phyloP scores from a whole-genome alignment of 148 eudicot genomes.

The Nyssa sinensis region DNA sequence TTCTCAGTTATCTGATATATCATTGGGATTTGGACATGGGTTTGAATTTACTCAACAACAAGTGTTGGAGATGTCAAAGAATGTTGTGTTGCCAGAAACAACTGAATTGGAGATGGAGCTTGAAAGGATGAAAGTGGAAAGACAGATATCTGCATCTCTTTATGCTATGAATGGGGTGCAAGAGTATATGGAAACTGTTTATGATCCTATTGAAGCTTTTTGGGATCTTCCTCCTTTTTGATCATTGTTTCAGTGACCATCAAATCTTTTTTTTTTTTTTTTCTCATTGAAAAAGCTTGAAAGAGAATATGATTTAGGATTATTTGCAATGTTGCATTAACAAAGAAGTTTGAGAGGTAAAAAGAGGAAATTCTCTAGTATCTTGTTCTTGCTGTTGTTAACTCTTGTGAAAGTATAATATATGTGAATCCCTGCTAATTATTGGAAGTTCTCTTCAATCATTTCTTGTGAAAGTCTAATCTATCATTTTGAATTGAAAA shows the following conservation, averaged over 20 bases:
- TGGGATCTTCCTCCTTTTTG: constrained; percentile 65
- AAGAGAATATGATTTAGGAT: background rate
- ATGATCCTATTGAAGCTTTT: constrained; percentile 47
- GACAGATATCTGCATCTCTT: constrained; percentile 44
- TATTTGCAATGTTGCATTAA: background rate
- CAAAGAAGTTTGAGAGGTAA: background rate
- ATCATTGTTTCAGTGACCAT: constrained; percentile 26
- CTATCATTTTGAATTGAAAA: background rate
- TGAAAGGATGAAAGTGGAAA: constrained; percentile 51
- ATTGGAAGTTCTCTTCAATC: background rate
- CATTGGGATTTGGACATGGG: constrained; percentile 24
- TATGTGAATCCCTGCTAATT: background rate
- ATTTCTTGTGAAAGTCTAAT: background rate
- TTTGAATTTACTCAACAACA: too few species aligned
- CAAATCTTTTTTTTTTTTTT: too few species aligned
- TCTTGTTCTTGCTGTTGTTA: background rate
- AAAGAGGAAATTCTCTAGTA: background rate
- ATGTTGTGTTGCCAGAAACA: constrained; percentile 20
- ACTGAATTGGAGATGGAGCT: too few species aligned
- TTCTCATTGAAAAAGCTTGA: background rate
- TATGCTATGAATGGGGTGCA: constrained; percentile 38
- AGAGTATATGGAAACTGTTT: constrained; percentile 44
- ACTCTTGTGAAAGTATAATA: background rate
- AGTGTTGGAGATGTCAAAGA: constrained; percentile 38
- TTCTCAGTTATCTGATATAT: constrained; percentile 17